Evolutionary conservation across 805 yeast genomes (phyloP).

Genomic region (Starmera caribaea): DNA sequence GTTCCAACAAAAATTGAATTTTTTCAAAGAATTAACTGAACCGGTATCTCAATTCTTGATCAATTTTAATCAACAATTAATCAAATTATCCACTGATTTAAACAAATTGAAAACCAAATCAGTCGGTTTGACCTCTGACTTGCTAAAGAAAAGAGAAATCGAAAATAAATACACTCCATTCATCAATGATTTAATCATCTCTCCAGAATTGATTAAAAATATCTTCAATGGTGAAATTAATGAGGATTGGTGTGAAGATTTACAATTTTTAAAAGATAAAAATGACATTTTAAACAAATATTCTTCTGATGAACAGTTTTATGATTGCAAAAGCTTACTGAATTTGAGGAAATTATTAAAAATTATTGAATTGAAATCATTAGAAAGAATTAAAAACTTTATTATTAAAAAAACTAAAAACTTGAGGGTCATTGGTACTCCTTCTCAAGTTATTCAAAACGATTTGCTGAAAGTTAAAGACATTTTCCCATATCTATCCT

Average conservation of each 20-base stretch:
- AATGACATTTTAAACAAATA: constrained; percentile 40
- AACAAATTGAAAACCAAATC: constrained; percentile 49
- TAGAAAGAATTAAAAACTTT: constrained; percentile 70
- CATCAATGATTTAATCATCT: constrained; percentile 65
- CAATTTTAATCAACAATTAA: constrained; percentile 49
- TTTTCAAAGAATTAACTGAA: constrained; percentile 19
- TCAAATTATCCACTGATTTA: constrained; percentile 49
- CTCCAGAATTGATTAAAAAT: constrained; percentile 58
- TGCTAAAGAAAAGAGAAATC: constrained; percentile 36
- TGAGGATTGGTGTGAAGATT: constrained; percentile 56
- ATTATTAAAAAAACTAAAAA: constrained; percentile 54
- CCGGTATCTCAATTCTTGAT: constrained; percentile 46
- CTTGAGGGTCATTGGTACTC: constrained; percentile 51
- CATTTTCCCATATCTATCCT: constrained; percentile 44
- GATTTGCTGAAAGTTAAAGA: constrained; percentile 55
- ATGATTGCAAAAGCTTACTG: constrained; percentile 11
- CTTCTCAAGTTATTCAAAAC: constrained; percentile 70
- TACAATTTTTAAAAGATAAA: constrained; percentile 50
- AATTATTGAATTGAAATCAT: constrained; percentile 46
- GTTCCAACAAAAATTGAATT: constrained; percentile 8
- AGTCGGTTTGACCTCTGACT: constrained; percentile 33
- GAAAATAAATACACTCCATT: constrained; percentile 57
- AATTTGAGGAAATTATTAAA: constrained; percentile 27
- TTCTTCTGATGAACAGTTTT: constrained; percentile 8
- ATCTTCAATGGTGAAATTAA: constrained; percentile 49